phyloP scores from a whole-genome alignment of 805 yeast genomes.

The Barnettozyma botsteinii region DNA sequence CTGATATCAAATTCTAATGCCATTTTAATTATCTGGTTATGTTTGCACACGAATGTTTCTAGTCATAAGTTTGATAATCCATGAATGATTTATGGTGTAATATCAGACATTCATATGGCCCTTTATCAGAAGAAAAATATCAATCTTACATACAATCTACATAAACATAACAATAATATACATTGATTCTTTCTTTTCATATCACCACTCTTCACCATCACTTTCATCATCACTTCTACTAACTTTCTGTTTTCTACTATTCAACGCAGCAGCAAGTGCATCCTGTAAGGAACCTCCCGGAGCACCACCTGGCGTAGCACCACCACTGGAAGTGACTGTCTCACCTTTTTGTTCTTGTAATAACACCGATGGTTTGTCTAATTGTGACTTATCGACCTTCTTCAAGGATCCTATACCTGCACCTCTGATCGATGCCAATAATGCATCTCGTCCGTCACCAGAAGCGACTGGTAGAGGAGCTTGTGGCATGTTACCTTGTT shows the following conservation, averaged over 20 bases:
- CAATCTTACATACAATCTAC: too few species aligned
- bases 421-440: slow-evolving; percentile 79
- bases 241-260: slow-evolving; percentile 75
- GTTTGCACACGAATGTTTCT: too few species aligned
- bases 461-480: slow-evolving; percentile 24
- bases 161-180: too few species aligned
- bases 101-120: too few species aligned
- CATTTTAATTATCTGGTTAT: too few species aligned
- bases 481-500: slow-evolving; percentile 28
- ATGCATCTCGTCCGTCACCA: slow-evolving; percentile 68
- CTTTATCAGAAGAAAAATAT: too few species aligned
- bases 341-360: slow-evolving; percentile 71
- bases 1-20: too few species aligned
- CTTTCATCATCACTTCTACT: slow-evolving; percentile 79
- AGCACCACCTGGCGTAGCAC: slow-evolving; percentile 38
- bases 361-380: slow-evolving; percentile 72
- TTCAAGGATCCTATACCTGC: slow-evolving; percentile 63
- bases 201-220: slow-evolving; percentile 68
- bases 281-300: slow-evolving; percentile 71
- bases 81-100: too few species aligned
- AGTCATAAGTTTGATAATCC: too few species aligned
- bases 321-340: slow-evolving; percentile 32
- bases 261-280: slow-evolving; percentile 83
- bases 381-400: slow-evolving; percentile 76
- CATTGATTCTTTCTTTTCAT: too few species aligned